Evolutionary conservation across 192 early-diverging fungal species (phyloP).

Genomic region (Coemansia sp.): DNA sequence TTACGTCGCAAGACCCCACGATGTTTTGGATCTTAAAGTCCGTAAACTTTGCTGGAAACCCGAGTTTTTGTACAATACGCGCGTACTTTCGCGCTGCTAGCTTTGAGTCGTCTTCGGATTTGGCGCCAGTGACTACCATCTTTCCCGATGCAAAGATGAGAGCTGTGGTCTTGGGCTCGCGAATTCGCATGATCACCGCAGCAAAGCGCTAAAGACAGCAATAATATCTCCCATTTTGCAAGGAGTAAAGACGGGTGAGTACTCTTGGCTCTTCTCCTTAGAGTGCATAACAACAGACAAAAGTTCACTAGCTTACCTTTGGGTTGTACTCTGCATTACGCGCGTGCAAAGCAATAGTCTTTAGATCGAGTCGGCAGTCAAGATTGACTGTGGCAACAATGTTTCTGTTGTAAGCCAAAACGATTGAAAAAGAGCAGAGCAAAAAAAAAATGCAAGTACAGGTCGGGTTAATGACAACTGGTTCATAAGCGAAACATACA

Average conservation of each 20-base stretch:
- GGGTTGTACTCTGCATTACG: conserved; percentile 99
- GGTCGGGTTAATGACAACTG: neutral
- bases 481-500: neutral
- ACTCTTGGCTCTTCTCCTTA: neutral
- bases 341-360: conserved; percentile 99
- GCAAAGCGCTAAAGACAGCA: conserved; percentile 86
- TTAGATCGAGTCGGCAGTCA: conserved; percentile 94
- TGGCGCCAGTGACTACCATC: conserved; percentile 98
- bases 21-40: conserved; percentile 99
- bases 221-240: neutral
- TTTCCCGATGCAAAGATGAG: conserved; percentile 99
- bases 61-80: conserved; percentile 98
- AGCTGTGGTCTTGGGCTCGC: conserved; percentile 99
- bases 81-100: conserved; percentile 98
- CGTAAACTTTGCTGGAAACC: conserved; percentile 96
- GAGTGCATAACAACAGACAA: neutral
- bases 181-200: conserved; percentile 99
- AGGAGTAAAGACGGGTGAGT: conserved; percentile 9
- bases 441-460: neutral
- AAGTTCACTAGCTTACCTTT: conserved; percentile 70
- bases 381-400: conserved; percentile 99
- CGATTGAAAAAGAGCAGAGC: neutral
- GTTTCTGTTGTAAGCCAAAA: conserved; percentile 64
- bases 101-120: conserved; percentile 97
- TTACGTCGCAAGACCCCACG: conserved; percentile 98